phyloP scores from a whole-genome alignment of 192 early-diverging fungal genomes.

The Radiomyces spectabilis region DNA sequence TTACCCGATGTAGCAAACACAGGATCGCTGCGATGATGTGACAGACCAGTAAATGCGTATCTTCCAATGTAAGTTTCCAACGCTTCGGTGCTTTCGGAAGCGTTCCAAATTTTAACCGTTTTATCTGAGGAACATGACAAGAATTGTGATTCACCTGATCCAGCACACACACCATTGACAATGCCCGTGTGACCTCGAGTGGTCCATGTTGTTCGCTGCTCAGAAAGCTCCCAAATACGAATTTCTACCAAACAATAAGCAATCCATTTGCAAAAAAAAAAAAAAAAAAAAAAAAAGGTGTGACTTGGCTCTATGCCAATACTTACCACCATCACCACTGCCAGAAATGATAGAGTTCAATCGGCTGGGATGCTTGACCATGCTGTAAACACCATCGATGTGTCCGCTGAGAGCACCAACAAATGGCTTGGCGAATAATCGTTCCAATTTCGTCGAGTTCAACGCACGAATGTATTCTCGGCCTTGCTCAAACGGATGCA shows the following conservation, averaged over 20 bases:
- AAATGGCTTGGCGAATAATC: constrained; percentile 97
- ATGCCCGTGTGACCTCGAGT: constrained; percentile 76
- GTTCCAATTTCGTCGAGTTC: constrained; percentile 88
- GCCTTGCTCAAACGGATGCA: constrained; percentile 93
- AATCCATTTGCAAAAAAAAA: too few relatives aligned
- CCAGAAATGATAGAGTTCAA: constrained; percentile 82
- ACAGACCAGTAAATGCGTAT: constrained; percentile 75
- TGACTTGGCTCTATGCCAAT: background rate
- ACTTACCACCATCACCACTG: constrained; percentile 82
- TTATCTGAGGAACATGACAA: constrained; percentile 93
- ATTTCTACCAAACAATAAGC: constrained; percentile 58
- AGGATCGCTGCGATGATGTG: constrained; percentile 81
- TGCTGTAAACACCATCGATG: constrained; percentile 89
- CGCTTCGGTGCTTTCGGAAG: constrained; percentile 40
- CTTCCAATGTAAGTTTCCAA: constrained; percentile 74
- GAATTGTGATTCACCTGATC: constrained; percentile 62
- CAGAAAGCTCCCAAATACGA: constrained; percentile 82
- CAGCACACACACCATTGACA: constrained; percentile 76
- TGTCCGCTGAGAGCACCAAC: constrained; percentile 85
- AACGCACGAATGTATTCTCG: constrained; percentile 94
- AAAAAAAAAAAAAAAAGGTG: constrained; percentile 1
- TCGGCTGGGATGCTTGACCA: constrained; percentile 90
- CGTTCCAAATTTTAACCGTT: constrained; percentile 90
- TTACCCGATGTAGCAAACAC: constrained; percentile 87
- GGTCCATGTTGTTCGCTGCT: constrained; percentile 71